Evolutionary conservation across 441 rosid species (phyloP).

Genomic region (Jatropha multifida): DNA sequence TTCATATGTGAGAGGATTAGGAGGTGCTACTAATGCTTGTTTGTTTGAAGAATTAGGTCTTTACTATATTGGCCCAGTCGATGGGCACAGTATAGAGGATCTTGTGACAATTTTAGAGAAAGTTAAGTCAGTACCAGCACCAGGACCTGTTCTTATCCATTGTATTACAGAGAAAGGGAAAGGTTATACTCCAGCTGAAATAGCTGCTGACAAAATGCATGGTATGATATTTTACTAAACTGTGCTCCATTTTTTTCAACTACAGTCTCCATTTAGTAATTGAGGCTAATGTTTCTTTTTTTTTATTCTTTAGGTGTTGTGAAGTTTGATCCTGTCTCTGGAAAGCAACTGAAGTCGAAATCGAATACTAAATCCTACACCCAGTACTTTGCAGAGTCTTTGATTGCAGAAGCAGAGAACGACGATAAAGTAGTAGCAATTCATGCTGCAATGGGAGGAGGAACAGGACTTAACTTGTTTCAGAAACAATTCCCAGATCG

Average conservation of each 20-base stretch:
- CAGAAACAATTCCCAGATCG: slow-evolving; percentile 41
- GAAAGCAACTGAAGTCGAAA: slow-evolving; percentile 44
- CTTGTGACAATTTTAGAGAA: slow-evolving; percentile 35
- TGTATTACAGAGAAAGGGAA: slow-evolving; percentile 53
- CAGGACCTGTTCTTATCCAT: slow-evolving; percentile 51
- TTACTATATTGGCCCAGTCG: slow-evolving; percentile 48
- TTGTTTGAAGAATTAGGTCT: slow-evolving; percentile 53
- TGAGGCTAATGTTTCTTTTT: background rate
- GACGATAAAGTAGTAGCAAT: slow-evolving; percentile 46
- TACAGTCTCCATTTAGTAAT: background rate
- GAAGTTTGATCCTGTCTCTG: slow-evolving; percentile 45
- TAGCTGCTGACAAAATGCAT: slow-evolving; percentile 50
- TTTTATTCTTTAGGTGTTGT: slow-evolving; percentile 32
- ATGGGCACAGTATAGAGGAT: slow-evolving; percentile 47
- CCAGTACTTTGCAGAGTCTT: slow-evolving; percentile 43
- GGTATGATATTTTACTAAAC: slow-evolving; percentile 22
- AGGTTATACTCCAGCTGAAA: slow-evolving; percentile 50
- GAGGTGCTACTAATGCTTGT: slow-evolving; percentile 25
- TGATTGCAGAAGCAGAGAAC: slow-evolving; percentile 44
- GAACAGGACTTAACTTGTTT: slow-evolving; percentile 49
- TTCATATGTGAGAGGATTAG: slow-evolving; percentile 25
- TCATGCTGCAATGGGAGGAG: slow-evolving; percentile 66
- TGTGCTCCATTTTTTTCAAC: background rate
- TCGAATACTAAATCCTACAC: slow-evolving; percentile 34
- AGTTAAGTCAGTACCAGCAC: slow-evolving; percentile 31